phyloP scores from a whole-genome alignment of 495 filamentous ascomycete genomes.

The Hypoxylon subgilvum region DNA sequence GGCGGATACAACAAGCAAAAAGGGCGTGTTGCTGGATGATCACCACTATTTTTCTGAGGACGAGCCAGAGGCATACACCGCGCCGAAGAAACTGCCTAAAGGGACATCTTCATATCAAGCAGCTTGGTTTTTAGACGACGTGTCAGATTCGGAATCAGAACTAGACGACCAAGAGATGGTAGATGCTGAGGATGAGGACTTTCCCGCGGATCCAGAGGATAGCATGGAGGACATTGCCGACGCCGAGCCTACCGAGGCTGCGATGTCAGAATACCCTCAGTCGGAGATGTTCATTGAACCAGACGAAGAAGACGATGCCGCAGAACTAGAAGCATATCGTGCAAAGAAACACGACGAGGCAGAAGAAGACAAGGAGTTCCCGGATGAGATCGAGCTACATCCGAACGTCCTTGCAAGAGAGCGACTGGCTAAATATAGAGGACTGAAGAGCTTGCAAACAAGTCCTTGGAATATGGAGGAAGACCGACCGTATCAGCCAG shows the following conservation, averaged over 20 bases:
- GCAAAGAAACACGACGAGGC: slow-evolving; percentile 75
- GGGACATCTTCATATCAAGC: slow-evolving; percentile 94
- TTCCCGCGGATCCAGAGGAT: slow-evolving; percentile 69
- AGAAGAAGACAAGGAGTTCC: slow-evolving; percentile 90
- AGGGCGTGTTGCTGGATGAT: slow-evolving; percentile 90
- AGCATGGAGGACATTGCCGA: slow-evolving; percentile 75
- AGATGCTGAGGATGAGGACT: slow-evolving; percentile 61
- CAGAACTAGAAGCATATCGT: slow-evolving; percentile 78
- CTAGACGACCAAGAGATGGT: slow-evolving; percentile 75
- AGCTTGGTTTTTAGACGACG: slow-evolving; percentile 87
- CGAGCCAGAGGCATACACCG: slow-evolving; percentile 56
- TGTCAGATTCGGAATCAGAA: slow-evolving; percentile 84
- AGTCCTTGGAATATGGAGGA: slow-evolving; percentile 88
- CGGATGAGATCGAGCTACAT: slow-evolving; percentile 93
- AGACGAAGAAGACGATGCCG: slow-evolving; percentile 83
- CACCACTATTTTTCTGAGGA: slow-evolving; percentile 98
- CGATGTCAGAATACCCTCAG: slow-evolving; percentile 81
- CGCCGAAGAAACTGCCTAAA: slow-evolving; percentile 79
- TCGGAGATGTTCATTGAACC: slow-evolving; percentile 91
- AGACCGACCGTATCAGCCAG: slow-evolving; percentile 82
- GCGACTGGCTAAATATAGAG: slow-evolving; percentile 81
- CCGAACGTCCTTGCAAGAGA: slow-evolving; percentile 87
- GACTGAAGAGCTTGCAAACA: slow-evolving; percentile 84
- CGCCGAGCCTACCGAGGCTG: slow-evolving; percentile 75
- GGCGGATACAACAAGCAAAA: slow-evolving; percentile 55